phyloP scores from a whole-genome alignment of 306 rosid genomes.

The Quercus cerris region DNA sequence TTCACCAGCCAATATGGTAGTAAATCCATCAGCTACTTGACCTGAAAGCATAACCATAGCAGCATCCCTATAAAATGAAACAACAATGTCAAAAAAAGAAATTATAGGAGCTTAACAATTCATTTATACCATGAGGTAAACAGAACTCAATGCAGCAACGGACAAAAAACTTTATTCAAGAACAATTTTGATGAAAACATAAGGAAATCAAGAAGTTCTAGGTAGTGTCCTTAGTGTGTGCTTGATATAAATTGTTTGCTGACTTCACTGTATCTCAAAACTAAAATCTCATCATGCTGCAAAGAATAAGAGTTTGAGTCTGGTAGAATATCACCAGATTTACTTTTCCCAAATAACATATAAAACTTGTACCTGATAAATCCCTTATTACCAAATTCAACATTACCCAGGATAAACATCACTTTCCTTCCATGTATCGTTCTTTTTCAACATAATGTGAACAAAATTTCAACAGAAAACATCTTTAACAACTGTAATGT shows the following conservation, averaged over 20 bases:
- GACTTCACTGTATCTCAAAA: neutral
- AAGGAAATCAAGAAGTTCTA: neutral
- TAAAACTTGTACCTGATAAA: too few species aligned
- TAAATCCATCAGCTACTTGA: slow-evolving; percentile 92
- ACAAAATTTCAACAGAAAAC: too few species aligned
- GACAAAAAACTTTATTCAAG: neutral
- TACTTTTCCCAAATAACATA: neutral
- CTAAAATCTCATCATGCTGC: neutral
- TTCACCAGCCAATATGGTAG: slow-evolving; percentile 83
- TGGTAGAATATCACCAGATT: neutral
- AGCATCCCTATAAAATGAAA: slow-evolving; percentile 54
- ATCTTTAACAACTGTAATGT: too few species aligned
- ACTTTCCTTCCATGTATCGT: neutral
- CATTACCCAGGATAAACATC: too few species aligned
- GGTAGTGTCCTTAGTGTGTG: neutral
- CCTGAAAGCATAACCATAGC: slow-evolving; percentile 95
- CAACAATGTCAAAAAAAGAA: neutral
- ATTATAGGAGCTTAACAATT: neutral
- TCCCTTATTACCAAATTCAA: too few species aligned
- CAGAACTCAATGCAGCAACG: neutral
- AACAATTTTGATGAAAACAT: neutral
- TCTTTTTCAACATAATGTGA: neutral
- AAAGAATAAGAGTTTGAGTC: neutral
- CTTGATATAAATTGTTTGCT: neutral
- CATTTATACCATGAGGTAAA: neutral